Base-by-base conservation (phyloP, 805 yeast genomes). In the Suhomyces faveliae region DNA sequence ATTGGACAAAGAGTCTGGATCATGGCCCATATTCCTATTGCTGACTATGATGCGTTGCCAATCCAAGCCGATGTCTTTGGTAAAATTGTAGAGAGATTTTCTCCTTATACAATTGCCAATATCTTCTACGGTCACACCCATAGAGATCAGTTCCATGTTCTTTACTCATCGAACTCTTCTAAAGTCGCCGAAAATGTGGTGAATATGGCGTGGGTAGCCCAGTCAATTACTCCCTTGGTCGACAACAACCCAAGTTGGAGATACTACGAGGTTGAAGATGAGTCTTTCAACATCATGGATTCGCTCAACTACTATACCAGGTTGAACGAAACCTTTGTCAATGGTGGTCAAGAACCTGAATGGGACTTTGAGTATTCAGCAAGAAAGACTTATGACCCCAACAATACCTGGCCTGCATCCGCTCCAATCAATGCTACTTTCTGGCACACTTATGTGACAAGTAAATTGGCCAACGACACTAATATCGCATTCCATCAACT, bases 41-140 rank as follows among this genome's bases (percentile, higher is more conserved):
- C 77, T n/a, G 74, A 68, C 51, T 42, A 40, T 25, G 87, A 83
- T 54, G 76, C 84, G 13, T 64, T 85, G 41, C 89, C 90, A 10
- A 68, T 81, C 35, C 84, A 79, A 45, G 76, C 87, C 21, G 71
- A 77, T 46, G 67, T 80, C 25, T 79, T 83, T 51, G 68, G 74
- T 25, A 78, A 78, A 51, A 79, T 84, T 35, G 73, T 85, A 20
- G 83, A 81, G 57, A 74, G 90, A 62, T 85, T 84, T 62, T 78
- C 85, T 25, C 88, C 87, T 15, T 74, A 76, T 57, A 81, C 86
- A 9, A 81, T 85, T 61, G 85, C 89, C 7, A 85, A 78, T 40
- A 70, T 83, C 24, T 85, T 85, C 70, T 83, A 77, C 60, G 91
- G 90, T 21, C 88, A 84, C 58, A 82, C 87, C 4, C 90, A 85